Evolutionary conservation across 2,329 filamentous ascomycete genomes (phyloP).

Genomic region (Aureobasidium sp.): DNA sequence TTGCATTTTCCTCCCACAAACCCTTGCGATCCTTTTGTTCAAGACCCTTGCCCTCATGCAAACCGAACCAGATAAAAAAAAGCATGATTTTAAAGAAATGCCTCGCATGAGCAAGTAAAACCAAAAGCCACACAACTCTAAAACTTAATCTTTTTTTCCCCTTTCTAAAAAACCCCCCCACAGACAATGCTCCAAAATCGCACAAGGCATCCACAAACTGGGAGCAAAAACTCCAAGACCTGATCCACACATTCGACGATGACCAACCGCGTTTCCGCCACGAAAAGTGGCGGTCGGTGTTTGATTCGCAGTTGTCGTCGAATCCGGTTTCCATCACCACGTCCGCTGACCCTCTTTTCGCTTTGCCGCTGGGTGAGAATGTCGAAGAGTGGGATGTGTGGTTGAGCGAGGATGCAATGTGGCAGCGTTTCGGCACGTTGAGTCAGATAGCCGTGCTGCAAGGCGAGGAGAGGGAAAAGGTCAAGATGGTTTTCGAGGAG

Average conservation of each 20-base stretch:
- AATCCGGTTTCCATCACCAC: constrained; percentile 42
- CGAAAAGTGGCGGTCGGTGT: constrained; percentile 56
- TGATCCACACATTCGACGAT: constrained; percentile 51
- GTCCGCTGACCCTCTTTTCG: constrained; percentile 49
- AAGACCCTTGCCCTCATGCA: constrained; percentile 27
- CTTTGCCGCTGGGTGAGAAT: constrained; percentile 54
- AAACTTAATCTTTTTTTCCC: background rate
- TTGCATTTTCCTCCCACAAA: background rate
- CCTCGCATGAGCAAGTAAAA: constrained; percentile 35
- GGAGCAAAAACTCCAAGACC: constrained; percentile 56
- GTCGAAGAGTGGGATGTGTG: constrained; percentile 51
- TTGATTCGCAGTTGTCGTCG: constrained; percentile 51
- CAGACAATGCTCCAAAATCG: constrained; percentile 53
- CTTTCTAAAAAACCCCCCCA: constrained; percentile 27
- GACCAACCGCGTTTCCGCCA: constrained; percentile 60
- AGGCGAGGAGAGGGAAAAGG: constrained; percentile 40
- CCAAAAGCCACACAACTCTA: background rate
- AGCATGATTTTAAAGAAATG: no score
- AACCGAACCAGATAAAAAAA: no score
- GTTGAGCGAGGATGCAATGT: constrained; percentile 54
- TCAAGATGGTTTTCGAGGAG: constrained; percentile 48
- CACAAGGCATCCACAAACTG: constrained; percentile 53
- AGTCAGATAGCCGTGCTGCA: constrained; percentile 59
- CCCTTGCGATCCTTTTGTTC: constrained; percentile 21
- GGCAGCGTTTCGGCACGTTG: constrained; percentile 58